A percentile compares a stretch with the other conserved stretches of the same genome.
Conservation (phyloP, 164 flowering plant genomes). For the Macadamia integrifolia region DNA sequence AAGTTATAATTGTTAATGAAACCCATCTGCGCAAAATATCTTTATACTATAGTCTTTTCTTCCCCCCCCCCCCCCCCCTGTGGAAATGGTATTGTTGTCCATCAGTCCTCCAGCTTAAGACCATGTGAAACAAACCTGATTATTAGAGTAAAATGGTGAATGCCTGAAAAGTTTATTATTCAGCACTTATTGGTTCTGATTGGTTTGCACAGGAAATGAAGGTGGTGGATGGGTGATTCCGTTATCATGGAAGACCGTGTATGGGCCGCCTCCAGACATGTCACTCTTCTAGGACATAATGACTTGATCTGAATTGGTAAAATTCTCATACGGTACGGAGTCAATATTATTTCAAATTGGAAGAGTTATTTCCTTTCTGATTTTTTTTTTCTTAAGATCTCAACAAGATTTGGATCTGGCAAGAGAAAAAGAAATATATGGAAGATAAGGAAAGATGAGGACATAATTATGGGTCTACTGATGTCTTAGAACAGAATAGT, state of each 20-base stretch:
- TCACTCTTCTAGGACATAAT: slow-evolving; percentile 50
- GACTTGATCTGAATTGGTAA: neutral
- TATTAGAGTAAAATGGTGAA: neutral
- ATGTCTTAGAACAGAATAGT: too few species aligned
- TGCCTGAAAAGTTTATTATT: too few species aligned
- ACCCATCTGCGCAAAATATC: too few species aligned
- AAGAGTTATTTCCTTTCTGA: neutral
- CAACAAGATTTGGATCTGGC: neutral
- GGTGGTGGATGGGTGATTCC: slow-evolving; percentile 66
- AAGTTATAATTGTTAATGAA: too few species aligned
- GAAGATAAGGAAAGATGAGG: neutral
- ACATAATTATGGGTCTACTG: neutral
- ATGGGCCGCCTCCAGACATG: slow-evolving; percentile 89
- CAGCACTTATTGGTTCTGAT: neutral
- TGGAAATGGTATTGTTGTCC: too few species aligned
- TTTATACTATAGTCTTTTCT: too few species aligned
- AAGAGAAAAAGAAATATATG: neutral
- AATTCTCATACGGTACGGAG: neutral
- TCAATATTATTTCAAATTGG: neutral
- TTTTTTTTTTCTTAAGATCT: neutral
- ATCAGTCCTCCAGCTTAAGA: too few species aligned
- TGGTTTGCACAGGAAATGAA: slow-evolving; percentile 39
- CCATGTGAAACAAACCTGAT: neutral
- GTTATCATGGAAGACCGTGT: slow-evolving; percentile 76
- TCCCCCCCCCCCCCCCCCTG: too few species aligned